These are phyloP conservation scores for Rosa rugosa DNA, from an alignment of 306 rosid genomes.

Conservation along the genomic window DNA sequence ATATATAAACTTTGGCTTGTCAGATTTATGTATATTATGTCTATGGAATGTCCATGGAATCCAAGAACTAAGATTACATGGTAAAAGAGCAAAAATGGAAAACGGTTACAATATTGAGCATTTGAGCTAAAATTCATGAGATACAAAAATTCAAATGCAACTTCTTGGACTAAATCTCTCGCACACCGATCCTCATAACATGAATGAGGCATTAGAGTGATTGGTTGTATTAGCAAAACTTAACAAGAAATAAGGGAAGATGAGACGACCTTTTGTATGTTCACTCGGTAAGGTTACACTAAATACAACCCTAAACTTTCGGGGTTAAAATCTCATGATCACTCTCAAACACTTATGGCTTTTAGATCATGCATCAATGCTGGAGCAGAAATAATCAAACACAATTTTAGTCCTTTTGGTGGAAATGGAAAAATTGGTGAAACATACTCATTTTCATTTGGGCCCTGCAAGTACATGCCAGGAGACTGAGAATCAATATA, in stretches of 20 bases:
- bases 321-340: background rate
- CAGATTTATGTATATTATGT: background rate
- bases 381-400: background rate
- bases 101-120: background rate
- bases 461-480: background rate
- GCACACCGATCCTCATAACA: background rate
- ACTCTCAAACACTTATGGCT: background rate
- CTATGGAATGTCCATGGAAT: background rate
- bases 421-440: background rate
- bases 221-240: background rate
- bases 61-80: background rate
- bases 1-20: background rate
- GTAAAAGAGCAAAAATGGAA: background rate
- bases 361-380: background rate
- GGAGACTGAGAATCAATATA: background rate
- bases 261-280: too few species aligned
- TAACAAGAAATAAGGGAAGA: background rate
- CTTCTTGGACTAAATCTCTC: background rate
- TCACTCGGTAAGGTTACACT: background rate
- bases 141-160: background rate
- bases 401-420: background rate
- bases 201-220: background rate
- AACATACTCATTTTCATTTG: background rate
- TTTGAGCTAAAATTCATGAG: background rate
- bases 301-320: background rate